Evolutionary conservation across 768 basidiomycete genomes (phyloP).

Genomic region (Mycena sanguinolenta): DNA sequence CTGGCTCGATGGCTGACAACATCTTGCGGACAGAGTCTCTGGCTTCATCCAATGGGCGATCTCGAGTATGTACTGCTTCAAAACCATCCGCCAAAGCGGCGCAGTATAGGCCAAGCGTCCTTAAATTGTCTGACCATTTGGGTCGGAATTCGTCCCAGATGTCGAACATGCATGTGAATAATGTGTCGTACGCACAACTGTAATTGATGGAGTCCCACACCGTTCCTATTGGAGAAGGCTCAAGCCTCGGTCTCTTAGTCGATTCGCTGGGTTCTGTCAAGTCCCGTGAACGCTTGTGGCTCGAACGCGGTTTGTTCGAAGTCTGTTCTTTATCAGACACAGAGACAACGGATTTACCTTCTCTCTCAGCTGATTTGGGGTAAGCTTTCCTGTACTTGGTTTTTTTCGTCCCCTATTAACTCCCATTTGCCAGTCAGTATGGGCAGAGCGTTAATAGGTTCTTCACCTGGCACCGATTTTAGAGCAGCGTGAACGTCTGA

Average conservation of each 20-base stretch:
- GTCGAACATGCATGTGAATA: not conserved
- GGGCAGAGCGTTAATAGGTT: no score
- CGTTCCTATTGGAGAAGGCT: not conserved
- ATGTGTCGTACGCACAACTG: not conserved
- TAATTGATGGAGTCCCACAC: not conserved
- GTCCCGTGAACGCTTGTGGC: no score
- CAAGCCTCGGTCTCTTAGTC: no score
- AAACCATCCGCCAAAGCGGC: not conserved
- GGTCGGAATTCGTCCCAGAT: not conserved
- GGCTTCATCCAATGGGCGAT: not conserved
- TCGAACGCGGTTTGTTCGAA: not conserved
- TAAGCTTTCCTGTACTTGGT: not conserved
- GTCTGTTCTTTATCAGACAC: not conserved
- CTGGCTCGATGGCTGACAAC: not conserved
- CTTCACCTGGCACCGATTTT: not conserved
- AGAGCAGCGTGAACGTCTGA: not conserved
- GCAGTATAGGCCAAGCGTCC: not conserved
- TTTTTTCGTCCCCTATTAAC: not conserved
- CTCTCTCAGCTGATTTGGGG: not conserved
- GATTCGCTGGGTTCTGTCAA: not conserved
- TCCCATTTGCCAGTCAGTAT: not conserved
- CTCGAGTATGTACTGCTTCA: not conserved
- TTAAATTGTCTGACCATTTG: not conserved
- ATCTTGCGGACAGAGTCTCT: not conserved
- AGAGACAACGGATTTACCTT: no score